Base-by-base conservation (phyloP, 441 rosid genomes). In the Breynia disticha region DNA sequence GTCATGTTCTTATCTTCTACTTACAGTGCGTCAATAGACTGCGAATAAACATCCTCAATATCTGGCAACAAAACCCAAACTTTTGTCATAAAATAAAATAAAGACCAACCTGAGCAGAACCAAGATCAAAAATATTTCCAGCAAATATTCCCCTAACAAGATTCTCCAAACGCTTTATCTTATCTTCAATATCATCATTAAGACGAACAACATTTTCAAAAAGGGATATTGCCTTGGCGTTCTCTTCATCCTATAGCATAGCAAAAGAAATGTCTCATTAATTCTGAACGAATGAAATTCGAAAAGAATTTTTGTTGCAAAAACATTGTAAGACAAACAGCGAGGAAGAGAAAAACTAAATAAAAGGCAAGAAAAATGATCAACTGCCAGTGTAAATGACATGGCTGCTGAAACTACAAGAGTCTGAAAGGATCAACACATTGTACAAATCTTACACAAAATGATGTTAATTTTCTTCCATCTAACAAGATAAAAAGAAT, bases 41-140 rank as follows among this genome's bases (percentile, higher is more conserved):
- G 35, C 8, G 3, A 28, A 28, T 4, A 5, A 28, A 28, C 5
- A 28, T 28, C 35, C 35, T 28, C 35, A 28, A 28, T 28, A 28
- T 41, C 13, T 11, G 44, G n/a, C 44, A 41, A 11, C n/a, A 11
- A 15, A 1, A 41, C 4, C n/a, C 13, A 15, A 50, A 19, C 19
- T 16, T 12, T 19, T 11, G n/a, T 21, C 10, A 4, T n/a, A n/a
- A n/a, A n/a, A 55, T 43, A 39, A 42, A 68, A 57, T 20, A 61
- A 19, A 56, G 42, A 58, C 62, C 13, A 70, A 82, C 90, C 83
- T 81, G 79, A 19, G 95, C 95, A 72, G 99, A 93, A 57, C 97
- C 97, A 28, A 93, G 93, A 69, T 93, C 99, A 66, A 93, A 84
- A 65, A 93, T 83, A 65, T 93, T 93, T 71, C 95, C 96, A 19